Percentiles rank a stretch among this genome's conserved stretches.
Evolutionary conservation across 2,329 filamentous ascomycete genomes (phyloP).

Genomic region (Fusarium duplospermum): DNA sequence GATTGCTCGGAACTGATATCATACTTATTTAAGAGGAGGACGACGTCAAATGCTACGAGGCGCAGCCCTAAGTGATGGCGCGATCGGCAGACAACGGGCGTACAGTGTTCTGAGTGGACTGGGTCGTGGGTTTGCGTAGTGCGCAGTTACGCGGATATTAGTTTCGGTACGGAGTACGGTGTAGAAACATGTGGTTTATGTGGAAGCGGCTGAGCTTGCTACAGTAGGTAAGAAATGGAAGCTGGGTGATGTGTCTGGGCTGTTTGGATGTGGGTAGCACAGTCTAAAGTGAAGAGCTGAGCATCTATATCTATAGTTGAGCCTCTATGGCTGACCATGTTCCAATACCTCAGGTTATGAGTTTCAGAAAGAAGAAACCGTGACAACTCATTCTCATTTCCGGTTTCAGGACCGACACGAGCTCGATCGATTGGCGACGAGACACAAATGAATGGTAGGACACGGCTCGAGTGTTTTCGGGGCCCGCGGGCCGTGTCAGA

Average conservation of each 20-base stretch:
- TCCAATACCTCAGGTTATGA: background rate
- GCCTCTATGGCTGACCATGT: background rate
- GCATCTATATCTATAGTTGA: background rate
- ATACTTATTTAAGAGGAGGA: background rate
- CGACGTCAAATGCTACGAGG: background rate
- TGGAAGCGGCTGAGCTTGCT: background rate
- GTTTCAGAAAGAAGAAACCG: background rate
- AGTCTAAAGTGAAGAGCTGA: background rate
- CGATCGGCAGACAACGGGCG: background rate
- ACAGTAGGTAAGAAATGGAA: background rate
- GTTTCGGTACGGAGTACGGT: background rate
- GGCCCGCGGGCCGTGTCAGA: background rate
- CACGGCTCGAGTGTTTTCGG: background rate
- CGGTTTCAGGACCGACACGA: background rate
- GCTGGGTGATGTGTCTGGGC: background rate
- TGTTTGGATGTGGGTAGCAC: background rate
- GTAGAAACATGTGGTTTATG: background rate
- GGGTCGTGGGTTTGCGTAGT: background rate
- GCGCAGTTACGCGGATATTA: background rate
- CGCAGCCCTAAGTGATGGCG: constrained; percentile 20
- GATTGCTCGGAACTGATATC: background rate
- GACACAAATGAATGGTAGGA: background rate
- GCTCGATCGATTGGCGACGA: constrained; percentile 1
- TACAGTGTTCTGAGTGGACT: background rate
- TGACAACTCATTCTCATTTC: background rate